phyloP scores from a whole-genome alignment of 176 grass and related monocot genomes.

The Aegilops speltoides region DNA sequence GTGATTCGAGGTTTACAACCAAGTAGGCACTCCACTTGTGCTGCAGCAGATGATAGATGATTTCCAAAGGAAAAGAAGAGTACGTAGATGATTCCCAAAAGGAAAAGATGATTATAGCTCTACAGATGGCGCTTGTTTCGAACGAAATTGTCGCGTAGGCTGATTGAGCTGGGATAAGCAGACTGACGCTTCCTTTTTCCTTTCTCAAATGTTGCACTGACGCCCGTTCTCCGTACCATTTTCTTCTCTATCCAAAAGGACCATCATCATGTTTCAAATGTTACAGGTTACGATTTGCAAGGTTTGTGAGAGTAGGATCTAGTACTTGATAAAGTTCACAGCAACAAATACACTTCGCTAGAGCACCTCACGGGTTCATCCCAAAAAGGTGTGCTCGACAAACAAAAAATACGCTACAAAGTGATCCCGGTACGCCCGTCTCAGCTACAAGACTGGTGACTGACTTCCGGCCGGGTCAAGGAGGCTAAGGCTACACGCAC shows the following conservation, averaged over 20 bases:
- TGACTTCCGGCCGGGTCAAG: neutral
- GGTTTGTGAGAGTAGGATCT: neutral
- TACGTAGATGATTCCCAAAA: too few species aligned
- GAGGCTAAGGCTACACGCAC: slow-evolving; percentile 32
- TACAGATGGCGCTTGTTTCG: neutral
- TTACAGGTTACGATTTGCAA: neutral
- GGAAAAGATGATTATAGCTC: neutral
- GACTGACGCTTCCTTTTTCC: neutral
- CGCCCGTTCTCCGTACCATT: too few species aligned
- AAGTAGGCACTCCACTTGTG: neutral
- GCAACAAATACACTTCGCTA: neutral
- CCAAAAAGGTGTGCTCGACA: neutral
- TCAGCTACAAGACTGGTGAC: neutral
- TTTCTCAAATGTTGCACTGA: neutral
- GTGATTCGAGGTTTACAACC: neutral
- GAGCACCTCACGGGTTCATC: neutral
- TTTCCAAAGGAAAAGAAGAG: too few species aligned
- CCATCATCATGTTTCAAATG: neutral
- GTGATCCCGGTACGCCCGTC: neutral
- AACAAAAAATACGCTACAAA: neutral
- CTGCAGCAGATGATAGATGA: too few species aligned
- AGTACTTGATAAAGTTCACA: neutral
- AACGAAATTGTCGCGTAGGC: neutral
- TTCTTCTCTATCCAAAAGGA: too few species aligned
- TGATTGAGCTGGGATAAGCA: too few species aligned